These are phyloP conservation scores for Triticum turgidum DNA, from an alignment of 176 grass and related monocot species.

Conservation along the genomic window DNA sequence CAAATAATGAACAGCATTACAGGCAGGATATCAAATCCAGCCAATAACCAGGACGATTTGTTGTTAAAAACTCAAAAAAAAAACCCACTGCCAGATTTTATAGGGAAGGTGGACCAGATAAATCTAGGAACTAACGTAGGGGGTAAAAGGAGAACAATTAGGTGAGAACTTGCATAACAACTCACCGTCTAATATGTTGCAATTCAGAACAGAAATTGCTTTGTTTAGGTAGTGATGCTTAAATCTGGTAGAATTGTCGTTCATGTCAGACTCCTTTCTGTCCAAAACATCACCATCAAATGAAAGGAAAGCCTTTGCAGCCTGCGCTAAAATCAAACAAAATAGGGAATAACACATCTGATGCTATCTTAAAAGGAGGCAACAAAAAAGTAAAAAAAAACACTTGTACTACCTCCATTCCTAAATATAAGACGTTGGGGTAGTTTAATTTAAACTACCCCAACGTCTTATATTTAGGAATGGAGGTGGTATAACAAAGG, in stretches of 20 bases:
- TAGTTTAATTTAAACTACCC: too few relatives aligned
- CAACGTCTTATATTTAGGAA: too few relatives aligned
- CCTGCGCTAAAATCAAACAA: slow-evolving; percentile 54
- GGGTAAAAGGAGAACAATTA: background rate
- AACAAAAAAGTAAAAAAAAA: background rate
- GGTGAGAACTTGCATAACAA: slow-evolving; percentile 8
- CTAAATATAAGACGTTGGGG: too few relatives aligned
- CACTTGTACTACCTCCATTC: background rate
- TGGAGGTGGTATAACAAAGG: background rate
- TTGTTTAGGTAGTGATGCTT: slow-evolving; percentile 49
- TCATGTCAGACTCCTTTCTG: slow-evolving; percentile 29
- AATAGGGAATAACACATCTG: slow-evolving; percentile 14
- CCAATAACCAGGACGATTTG: slow-evolving; percentile 4
- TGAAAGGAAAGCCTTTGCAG: slow-evolving; percentile 52
- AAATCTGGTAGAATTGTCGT: slow-evolving; percentile 22
- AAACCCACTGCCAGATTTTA: background rate
- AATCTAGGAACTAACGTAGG: background rate
- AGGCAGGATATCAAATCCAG: background rate
- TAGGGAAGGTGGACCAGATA: background rate
- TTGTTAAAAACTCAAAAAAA: background rate
- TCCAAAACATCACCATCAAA: slow-evolving; percentile 28
- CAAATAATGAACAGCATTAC: background rate
- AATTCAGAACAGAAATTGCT: slow-evolving; percentile 63
- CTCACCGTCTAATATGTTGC: slow-evolving; percentile 59
- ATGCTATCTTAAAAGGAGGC: background rate